A percentile compares a stretch with the other conserved stretches of the same genome.
These are phyloP conservation scores for Platanus orientalis DNA, from an alignment of 164 flowering plant species.

Conservation along the genomic window DNA sequence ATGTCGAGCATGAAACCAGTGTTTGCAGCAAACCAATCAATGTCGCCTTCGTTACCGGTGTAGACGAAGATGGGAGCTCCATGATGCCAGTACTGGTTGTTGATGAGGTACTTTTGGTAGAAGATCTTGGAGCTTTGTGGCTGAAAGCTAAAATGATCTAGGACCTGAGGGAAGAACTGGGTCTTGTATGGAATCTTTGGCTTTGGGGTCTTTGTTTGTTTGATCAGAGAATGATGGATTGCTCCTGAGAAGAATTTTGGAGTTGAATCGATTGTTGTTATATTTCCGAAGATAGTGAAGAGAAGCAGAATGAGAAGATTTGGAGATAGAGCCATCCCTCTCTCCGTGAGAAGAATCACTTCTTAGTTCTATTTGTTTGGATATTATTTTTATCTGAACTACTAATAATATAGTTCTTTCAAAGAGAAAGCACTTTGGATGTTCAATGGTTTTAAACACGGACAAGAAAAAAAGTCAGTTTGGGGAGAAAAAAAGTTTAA, in stretches of 20 bases:
- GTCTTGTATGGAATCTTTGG: conserved; percentile 31
- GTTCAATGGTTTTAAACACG: too few relatives aligned
- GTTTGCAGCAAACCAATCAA: conserved; percentile 57
- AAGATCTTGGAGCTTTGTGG: conserved; percentile 47
- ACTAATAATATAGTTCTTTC: too few relatives aligned
- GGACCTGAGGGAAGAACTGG: conserved; percentile 41
- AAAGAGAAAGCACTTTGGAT: too few relatives aligned
- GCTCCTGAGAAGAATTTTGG: conserved; percentile 22
- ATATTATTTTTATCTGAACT: too few relatives aligned
- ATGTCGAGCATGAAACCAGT: conserved; percentile 54
- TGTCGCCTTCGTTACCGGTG: conserved; percentile 57
- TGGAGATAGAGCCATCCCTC: conserved; percentile 14
- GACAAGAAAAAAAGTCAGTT: too few relatives aligned
- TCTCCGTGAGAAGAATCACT: too few relatives aligned
- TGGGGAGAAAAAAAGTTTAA: too few relatives aligned
- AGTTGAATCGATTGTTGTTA: conserved; percentile 15
- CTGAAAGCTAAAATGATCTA: conserved; percentile 47
- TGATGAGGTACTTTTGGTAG: conserved; percentile 50
- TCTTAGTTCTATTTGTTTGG: too few relatives aligned
- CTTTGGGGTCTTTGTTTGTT: conserved; percentile 16
- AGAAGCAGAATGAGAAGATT: conserved; percentile 17
- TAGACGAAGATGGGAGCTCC: conserved; percentile 52
- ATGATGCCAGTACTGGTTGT: conserved; percentile 30
- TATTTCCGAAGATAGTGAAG: conserved; percentile 2
- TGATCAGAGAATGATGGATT: conserved; percentile 13